These are phyloP conservation scores for Xylaria arbuscula DNA, from an alignment of 2,329 filamentous ascomycete genomes.

Conservation along the genomic window DNA sequence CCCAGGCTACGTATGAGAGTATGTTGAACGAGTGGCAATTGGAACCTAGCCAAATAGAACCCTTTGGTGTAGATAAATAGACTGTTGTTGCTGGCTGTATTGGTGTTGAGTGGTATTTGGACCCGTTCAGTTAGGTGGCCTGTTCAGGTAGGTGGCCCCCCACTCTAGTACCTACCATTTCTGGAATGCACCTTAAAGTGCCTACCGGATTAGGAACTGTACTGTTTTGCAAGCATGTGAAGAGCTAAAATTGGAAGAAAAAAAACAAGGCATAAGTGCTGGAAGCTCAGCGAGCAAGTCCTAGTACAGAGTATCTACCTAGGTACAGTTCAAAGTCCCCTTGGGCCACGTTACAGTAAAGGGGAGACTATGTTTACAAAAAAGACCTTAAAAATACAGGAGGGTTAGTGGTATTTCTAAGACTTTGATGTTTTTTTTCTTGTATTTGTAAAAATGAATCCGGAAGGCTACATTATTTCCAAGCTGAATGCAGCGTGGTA, in stretches of 20 bases:
- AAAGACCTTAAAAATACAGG: background rate
- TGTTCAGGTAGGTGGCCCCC: too few species aligned
- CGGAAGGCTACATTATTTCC: background rate
- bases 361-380: too few species aligned
- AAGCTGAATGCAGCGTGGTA: background rate
- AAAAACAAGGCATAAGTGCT: background rate
- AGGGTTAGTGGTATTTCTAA: background rate
- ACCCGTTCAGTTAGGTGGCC: too few species aligned
- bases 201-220: background rate
- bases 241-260: conserved; percentile 16
- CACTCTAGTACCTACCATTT: conserved; percentile 9
- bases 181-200: background rate
- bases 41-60: background rate
- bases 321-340: too few species aligned
- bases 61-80: background rate
- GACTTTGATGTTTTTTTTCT: background rate
- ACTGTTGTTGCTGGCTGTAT: too few species aligned
- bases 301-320: background rate
- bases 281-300: background rate
- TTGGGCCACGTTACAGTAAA: too few species aligned
- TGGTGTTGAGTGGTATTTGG: background rate
- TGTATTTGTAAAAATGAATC: background rate
- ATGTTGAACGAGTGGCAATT: conserved; percentile 6
- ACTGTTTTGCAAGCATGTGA: background rate
- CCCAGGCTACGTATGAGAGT: background rate